Conservation (phyloP, 2,329 filamentous ascomycete species). For the Xylariaceae sp. region DNA sequence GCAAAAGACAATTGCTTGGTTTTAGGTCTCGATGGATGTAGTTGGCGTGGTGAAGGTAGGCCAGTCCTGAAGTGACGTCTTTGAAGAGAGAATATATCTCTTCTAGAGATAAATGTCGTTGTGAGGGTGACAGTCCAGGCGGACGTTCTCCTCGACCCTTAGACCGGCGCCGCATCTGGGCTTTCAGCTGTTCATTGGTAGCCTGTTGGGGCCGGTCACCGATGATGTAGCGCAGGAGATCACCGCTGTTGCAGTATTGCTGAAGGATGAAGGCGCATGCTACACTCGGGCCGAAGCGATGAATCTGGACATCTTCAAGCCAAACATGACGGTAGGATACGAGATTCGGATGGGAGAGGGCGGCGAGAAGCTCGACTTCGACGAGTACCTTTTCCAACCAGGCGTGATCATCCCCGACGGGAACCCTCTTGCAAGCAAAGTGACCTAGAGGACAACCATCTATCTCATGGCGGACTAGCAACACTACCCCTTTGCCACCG, state of each 20-base stretch:
- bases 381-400: slow-evolving; percentile 93
- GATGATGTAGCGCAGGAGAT: slow-evolving; percentile 83
- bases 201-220: slow-evolving; percentile 56
- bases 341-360: slow-evolving; percentile 87
- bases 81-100: slow-evolving; percentile 96
- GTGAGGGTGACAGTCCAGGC: slow-evolving; percentile 38
- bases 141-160: slow-evolving; percentile 66
- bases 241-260: slow-evolving; percentile 93
- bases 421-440: slow-evolving; percentile 95
- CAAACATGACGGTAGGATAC: slow-evolving; percentile 97
- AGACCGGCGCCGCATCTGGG: slow-evolving; percentile 75
- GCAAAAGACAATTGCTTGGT: slow-evolving; percentile 88
- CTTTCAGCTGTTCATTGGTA: slow-evolving; percentile 83
- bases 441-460: slow-evolving; percentile 83
- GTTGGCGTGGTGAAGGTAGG: slow-evolving; percentile 81
- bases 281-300: slow-evolving; percentile 81
- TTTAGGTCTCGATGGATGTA: slow-evolving; percentile 97
- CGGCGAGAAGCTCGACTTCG: slow-evolving; percentile 88
- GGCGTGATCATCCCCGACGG: slow-evolving; percentile 86
- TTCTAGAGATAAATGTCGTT: slow-evolving; percentile 60
- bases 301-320: slow-evolving; percentile 84
- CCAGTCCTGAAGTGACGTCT: slow-evolving; percentile 87
- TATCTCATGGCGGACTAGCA: slow-evolving; percentile 88
- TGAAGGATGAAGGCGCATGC: slow-evolving; percentile 96
- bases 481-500: slow-evolving; percentile 89